Percentiles rank a stretch among this genome's conserved stretches.
Conservation (phyloP, 1,284 basidiomycete species). For the Athelia psychrophila region DNA sequence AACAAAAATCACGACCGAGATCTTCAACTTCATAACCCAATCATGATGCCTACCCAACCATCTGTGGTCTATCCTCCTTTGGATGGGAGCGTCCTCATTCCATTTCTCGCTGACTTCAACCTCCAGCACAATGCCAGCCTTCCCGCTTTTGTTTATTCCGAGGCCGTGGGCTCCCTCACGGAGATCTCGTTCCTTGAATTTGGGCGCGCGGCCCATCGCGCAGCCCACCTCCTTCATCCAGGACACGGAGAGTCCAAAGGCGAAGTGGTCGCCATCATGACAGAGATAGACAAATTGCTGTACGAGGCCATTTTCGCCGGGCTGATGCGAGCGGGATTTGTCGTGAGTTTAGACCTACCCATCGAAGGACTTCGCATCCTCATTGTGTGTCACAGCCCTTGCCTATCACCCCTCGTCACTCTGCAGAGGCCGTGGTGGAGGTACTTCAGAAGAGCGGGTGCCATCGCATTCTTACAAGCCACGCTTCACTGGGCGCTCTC, state of each 20-base stretch:
- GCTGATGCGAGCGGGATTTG: constrained; percentile 20
- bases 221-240: constrained; percentile 18
- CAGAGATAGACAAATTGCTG: constrained; percentile 16
- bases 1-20: no score
- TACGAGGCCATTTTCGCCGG: constrained; percentile 21
- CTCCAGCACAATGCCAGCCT: no score
- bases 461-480: constrained; percentile 27
- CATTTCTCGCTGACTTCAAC: no score
- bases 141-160: no score
- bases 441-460: no score
- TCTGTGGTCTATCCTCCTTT: no score
- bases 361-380: constrained; percentile 5
- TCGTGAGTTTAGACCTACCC: constrained; percentile 19
- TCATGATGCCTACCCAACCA: no score
- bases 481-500: constrained; percentile 19
- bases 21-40: no score
- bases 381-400: constrained; percentile 16
- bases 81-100: no score
- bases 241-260: constrained; percentile 12
- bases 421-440: constrained; percentile 25
- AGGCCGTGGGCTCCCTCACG: no score
- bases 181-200: no score
- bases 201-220: constrained; percentile 20
- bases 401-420: constrained; percentile 34
- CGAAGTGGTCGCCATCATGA: constrained; percentile 16